A percentile compares a stretch with the other conserved stretches of the same genome.
Conservation (phyloP, 768 basidiomycete species). For the Kwoniella sp. region DNA sequence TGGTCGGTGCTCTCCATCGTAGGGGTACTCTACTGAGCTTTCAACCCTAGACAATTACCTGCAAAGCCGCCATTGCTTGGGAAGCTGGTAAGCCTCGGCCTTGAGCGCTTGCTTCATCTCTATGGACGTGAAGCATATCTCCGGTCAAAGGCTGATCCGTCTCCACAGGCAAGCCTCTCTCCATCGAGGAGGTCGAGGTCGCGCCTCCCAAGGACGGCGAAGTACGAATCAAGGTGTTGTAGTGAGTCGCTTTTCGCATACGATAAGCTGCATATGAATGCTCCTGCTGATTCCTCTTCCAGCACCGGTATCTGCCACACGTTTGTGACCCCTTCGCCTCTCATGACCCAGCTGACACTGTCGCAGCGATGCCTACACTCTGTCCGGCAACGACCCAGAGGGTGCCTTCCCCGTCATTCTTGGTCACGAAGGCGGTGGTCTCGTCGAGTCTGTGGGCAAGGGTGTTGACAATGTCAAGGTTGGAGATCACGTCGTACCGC, state of each 20-base stretch:
- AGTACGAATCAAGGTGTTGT: conserved; percentile 86
- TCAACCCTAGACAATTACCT: conserved; percentile 55
- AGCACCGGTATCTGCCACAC: conserved; percentile 95
- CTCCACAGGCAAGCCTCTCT: conserved; percentile 54
- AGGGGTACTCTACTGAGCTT: neutral
- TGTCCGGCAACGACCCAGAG: conserved; percentile 93
- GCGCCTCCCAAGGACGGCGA: conserved; percentile 84
- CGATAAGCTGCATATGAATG: too few relatives aligned
- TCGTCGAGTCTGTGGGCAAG: conserved; percentile 92
- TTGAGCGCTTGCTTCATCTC: neutral
- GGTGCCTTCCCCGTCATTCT: conserved; percentile 89
- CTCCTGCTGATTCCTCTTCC: too few relatives aligned
- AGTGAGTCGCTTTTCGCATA: conserved; percentile 53
- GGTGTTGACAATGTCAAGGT: conserved; percentile 76
- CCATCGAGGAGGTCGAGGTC: conserved; percentile 88
- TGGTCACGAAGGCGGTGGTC: conserved; percentile 66
- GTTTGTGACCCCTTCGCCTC: conserved; percentile 25
- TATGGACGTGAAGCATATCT: neutral
- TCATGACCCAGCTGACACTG: too few relatives aligned
- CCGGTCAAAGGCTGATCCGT: neutral
- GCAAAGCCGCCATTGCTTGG: conserved; percentile 96
- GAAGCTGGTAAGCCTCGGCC: conserved; percentile 66
- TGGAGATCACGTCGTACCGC: conserved; percentile 95
- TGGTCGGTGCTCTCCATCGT: neutral
- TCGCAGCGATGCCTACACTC: conserved; percentile 77